Evolutionary conservation across 2,329 filamentous ascomycete species (phyloP), one percentile per base, ranked within the genome.

Genomic region (Sarocladiaceae sp.): DNA sequence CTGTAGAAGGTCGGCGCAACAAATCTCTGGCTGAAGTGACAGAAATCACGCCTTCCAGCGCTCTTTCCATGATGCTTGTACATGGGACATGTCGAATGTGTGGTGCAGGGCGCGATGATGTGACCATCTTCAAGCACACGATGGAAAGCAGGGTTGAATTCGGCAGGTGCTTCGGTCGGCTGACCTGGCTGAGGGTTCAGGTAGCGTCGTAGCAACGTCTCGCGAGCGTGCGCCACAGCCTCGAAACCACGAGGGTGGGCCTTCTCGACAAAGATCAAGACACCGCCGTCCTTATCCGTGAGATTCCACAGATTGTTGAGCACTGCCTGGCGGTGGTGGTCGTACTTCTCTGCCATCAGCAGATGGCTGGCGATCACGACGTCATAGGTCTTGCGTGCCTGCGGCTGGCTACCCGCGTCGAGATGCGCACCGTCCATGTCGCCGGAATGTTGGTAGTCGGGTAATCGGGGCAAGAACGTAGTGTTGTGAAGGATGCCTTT

Each of bases 231-330:
- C 11, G 90, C 93, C 36, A 99, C 83, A 13, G 90, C 88, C 66
- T 97, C 94, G 59, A 99, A 99, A 0, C 94, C 94, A 39, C 90
- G 83, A 12, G 91, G 89, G 12, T 96, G 82, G 0, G 91, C 94
- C 67, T 97, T 97, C 66, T 99, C 94, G 20, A 97, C 72, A 3
- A 97, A 71, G 47, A 97, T 82, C 4, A 99, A 76, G 13, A 99
- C 80, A 31, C 94, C 94, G 1, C 93, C 93, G 17, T 92, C 79
- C 1, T 88, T 88, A 50, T 88, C 89, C 3, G 97, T 76, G 49
- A 97, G 76, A 13, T 83, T 85, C 94, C 94, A 99, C 1, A 97
- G 79, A 55, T 96, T 96, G 63, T 95, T 84, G 18, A 97, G 75
- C 50, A 94, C 77, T 29, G 86, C 80, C 62, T 88, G 92, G 42